phyloP scores from a whole-genome alignment of 179 eudicot species.

The Carnegiea gigantea region DNA sequence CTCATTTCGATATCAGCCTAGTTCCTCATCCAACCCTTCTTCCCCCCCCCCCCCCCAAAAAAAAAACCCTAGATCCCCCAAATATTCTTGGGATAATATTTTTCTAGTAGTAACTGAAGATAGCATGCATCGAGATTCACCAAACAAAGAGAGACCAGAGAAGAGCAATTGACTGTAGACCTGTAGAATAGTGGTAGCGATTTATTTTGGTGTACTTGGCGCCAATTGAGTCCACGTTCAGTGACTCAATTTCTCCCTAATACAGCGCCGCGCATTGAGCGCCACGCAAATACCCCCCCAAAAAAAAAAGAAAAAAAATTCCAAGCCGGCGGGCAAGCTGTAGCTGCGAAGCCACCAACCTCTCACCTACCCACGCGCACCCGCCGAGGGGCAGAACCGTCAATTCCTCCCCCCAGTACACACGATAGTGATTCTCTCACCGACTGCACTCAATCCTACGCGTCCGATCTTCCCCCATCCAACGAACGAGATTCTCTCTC shows the following conservation, averaged over 20 bases:
- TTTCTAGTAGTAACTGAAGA: too few species aligned
- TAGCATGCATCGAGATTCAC: too few species aligned
- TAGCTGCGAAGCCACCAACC: conserved; percentile 13
- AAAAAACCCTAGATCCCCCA: too few species aligned
- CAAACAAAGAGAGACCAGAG: not conserved
- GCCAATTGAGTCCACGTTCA: not conserved
- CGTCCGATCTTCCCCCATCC: conserved; percentile 19
- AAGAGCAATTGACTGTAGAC: too few species aligned
- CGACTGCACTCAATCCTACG: conserved; percentile 17
- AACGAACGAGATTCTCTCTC: conserved; percentile 6
- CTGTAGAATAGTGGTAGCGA: not conserved
- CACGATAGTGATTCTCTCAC: conserved; percentile 9
- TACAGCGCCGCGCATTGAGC: not conserved
- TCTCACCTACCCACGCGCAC: not conserved
- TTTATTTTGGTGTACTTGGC: not conserved
- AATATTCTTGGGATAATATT: too few species aligned
- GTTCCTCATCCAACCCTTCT: too few species aligned
- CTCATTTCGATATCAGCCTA: too few species aligned
- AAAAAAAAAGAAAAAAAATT: not conserved
- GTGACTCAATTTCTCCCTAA: not conserved
- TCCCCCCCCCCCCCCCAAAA: too few species aligned
- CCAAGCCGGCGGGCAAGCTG: not conserved
- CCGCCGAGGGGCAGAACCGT: conserved; percentile 1
- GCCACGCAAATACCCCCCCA: not conserved
- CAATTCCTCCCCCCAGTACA: not conserved